Evolutionary conservation across 108 stramenopile genomes (phyloP), one percentile per base, ranked within the genome.

Genomic region (Skeletonema potamos): DNA sequence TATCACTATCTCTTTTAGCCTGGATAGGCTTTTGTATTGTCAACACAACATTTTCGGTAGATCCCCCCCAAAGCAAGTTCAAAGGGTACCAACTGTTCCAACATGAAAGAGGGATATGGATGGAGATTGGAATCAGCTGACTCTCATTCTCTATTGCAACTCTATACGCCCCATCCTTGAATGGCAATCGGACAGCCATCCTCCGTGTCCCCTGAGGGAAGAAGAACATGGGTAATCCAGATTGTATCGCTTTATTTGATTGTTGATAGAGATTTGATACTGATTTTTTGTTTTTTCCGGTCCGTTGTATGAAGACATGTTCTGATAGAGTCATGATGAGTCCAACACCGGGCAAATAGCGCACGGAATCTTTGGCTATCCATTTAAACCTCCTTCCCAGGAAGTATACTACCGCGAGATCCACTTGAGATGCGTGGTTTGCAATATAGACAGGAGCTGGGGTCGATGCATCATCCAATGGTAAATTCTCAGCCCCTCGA

Each of bases 201-300:
- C 89, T 75, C 27, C 92, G 78, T 55, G 92, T 94, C 37, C 92
- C 92, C 67, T 94, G 92, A 9, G 92, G 92, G 70, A 91, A 94
- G 64, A 94, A 86, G 55, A 94, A 87, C 87, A 94, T 88, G 36
- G 92, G 87, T 55, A 86, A 62, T 6, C 92, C 90, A 12, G 74
- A 64, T 73, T 88, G 87, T 8, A 92, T 64, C 20, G 92, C 86
- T 4, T 55, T 78, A 46, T 87, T 85, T 34, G 86, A 88, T 73
- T 89, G 79, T 18, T 83, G 66, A 59, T 85, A 94, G 58, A 94
- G 64, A 68, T 87, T 85, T 2, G 73, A 66, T 2, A 88, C 86
- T 3, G 78, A 76, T 44, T 70, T 73, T 63, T 51, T 65, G 59
- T 85, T 89, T 66, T 82, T 87, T 0, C 84, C 76, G 0, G 58